Evolutionary conservation across 345 rosid genomes (phyloP).

Genomic region (Xanthoceras sorbifolium): DNA sequence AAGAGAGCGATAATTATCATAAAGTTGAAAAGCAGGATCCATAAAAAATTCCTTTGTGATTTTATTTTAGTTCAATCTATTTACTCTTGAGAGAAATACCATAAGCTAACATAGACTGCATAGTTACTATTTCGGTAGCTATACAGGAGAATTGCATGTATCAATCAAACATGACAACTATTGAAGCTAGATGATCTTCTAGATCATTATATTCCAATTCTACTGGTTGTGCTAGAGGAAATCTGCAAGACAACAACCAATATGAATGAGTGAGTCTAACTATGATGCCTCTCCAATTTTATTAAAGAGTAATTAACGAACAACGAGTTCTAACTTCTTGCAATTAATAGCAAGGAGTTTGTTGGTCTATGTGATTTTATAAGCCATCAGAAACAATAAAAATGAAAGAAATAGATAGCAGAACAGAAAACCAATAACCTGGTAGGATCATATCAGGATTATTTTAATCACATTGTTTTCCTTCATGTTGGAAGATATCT

Average conservation of each 20-base stretch:
- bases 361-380: neutral
- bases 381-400: neutral
- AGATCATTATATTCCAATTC: neutral
- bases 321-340: neutral
- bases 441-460: neutral
- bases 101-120: neutral
- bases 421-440: neutral
- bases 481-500: neutral
- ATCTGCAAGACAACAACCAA: neutral
- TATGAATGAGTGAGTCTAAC: neutral
- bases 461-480: neutral
- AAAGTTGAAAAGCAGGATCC: slow-evolving; percentile 17
- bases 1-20: neutral
- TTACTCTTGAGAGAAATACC: neutral
- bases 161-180: neutral
- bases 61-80: neutral
- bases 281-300: neutral
- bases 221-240: neutral
- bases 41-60: neutral
- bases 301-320: neutral
- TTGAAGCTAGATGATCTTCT: neutral
- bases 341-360: neutral
- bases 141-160: neutral
- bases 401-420: neutral
- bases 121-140: neutral